Evolutionary conservation across 805 yeast species (phyloP).

Genomic region (Kluyveromyces starmeri): DNA sequence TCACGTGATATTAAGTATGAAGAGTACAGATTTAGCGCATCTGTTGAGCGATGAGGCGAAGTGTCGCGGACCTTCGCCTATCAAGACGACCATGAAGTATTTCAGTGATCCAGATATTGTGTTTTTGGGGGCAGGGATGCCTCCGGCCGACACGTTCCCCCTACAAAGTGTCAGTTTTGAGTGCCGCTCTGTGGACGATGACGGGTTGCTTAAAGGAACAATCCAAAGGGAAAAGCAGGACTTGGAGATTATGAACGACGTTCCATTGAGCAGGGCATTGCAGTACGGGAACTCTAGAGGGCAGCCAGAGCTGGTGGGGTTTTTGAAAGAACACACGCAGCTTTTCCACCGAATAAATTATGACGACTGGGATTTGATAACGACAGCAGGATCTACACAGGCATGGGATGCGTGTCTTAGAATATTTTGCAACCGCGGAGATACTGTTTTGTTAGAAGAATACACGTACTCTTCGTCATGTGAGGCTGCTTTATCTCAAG

Average conservation of each 20-base stretch:
- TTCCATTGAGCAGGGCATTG: slow-evolving; percentile 59
- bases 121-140: slow-evolving; percentile 79
- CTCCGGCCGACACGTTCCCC: slow-evolving; percentile 69
- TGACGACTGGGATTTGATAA: slow-evolving; percentile 57
- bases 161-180: slow-evolving; percentile 54
- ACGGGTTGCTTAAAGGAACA: slow-evolving; percentile 1
- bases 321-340: slow-evolving; percentile 49
- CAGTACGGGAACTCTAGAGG: slow-evolving; percentile 76
- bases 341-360: slow-evolving; percentile 30
- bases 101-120: slow-evolving; percentile 51
- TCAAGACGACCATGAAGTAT: slow-evolving; percentile 64
- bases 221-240: slow-evolving; percentile 20
- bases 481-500: slow-evolving; percentile 63
- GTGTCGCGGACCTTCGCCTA: slow-evolving; percentile 42
- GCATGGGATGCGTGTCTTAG: slow-evolving; percentile 71
- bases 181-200: not conserved
- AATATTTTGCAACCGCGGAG: slow-evolving; percentile 63
- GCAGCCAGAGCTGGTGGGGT: slow-evolving; percentile 44
- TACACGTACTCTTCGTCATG: slow-evolving; percentile 69
- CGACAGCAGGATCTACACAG: slow-evolving; percentile 74
- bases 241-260: slow-evolving; percentile 31
- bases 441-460: slow-evolving; percentile 65
- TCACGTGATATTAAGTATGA: no score
- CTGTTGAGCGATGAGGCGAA: slow-evolving; percentile 36
- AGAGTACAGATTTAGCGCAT: slow-evolving; percentile 54